phyloP scores from a whole-genome alignment of 768 basidiomycete genomes.

The Termitomyces bulborhizus region DNA sequence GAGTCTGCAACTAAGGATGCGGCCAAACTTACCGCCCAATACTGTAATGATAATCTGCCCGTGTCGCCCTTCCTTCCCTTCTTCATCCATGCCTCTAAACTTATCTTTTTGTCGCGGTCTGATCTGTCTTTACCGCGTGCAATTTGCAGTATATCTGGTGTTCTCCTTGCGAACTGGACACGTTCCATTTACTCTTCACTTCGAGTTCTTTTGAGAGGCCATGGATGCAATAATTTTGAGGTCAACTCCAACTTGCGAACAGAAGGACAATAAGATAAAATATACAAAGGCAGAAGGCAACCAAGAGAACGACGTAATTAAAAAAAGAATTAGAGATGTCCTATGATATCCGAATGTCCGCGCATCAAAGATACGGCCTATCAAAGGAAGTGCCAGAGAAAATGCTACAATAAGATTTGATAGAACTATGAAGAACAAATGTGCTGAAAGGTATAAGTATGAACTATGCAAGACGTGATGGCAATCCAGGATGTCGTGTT shows the following conservation, averaged over 20 bases:
- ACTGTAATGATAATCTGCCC: no score
- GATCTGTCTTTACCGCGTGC: not conserved
- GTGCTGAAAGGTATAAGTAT: constrained; percentile 1
- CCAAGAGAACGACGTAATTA: not conserved
- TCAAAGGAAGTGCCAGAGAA: not conserved
- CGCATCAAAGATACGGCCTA: constrained; percentile 6
- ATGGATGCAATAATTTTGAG: not conserved
- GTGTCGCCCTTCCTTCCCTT: not conserved
- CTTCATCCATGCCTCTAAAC: not conserved
- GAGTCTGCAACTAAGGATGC: no score
- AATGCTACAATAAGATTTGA: constrained; percentile 7
- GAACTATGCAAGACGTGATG: constrained; percentile 4
- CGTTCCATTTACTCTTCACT: not conserved
- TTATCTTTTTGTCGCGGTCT: not conserved
- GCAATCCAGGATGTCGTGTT: constrained; percentile 9
- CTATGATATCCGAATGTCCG: constrained; percentile 11
- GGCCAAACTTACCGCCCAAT: no score
- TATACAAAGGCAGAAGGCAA: not conserved
- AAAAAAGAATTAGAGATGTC: constrained; percentile 6
- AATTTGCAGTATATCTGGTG: not conserved
- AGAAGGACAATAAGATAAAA: not conserved
- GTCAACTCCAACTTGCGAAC: constrained; percentile 1
- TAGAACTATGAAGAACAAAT: not conserved
- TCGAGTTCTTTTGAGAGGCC: not conserved
- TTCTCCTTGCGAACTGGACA: not conserved